Conservation (phyloP, 768 basidiomycete genomes). For the Inosperma sp. region DNA sequence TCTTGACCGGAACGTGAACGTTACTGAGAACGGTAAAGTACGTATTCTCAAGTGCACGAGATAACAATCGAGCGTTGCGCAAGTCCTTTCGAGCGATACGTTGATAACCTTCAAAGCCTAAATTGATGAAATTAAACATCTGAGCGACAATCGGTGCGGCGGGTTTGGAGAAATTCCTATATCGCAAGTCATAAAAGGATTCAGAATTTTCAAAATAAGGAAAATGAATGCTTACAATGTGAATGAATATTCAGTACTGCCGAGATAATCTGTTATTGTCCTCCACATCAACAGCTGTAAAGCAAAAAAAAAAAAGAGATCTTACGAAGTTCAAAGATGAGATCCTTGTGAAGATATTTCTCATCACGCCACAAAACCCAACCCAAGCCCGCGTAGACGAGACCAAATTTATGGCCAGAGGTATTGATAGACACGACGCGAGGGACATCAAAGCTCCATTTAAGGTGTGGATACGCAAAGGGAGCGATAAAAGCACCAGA, state of each 20-base stretch:
- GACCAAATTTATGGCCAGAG: conserved; percentile 57
- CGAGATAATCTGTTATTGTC: conserved; percentile 45
- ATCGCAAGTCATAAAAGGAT: neutral
- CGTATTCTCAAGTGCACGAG: conserved; percentile 50
- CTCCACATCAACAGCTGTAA: neutral
- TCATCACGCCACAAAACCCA: conserved; percentile 63
- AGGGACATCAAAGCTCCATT: conserved; percentile 57
- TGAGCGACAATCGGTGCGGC: conserved; percentile 54
- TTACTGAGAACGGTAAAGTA: conserved; percentile 49
- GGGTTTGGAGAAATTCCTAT: conserved; percentile 53
- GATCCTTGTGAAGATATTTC: conserved; percentile 52
- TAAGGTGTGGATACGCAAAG: conserved; percentile 51
- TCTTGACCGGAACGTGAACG: conserved; percentile 40
- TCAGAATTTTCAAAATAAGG: neutral
- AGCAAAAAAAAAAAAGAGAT: conserved; percentile 8
- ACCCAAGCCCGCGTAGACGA: conserved; percentile 51
- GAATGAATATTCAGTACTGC: conserved; percentile 58
- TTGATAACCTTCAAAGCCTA: conserved; percentile 53
- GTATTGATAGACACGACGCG: conserved; percentile 52
- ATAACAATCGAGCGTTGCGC: conserved; percentile 53
- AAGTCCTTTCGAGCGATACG: conserved; percentile 43
- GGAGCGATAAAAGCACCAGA: conserved; percentile 62
- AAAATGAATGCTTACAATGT: conserved; percentile 35
- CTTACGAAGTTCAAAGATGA: conserved; percentile 61
- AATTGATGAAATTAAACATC: conserved; percentile 58